Evolutionary conservation across 257 asterid genomes (phyloP), one percentile per base, ranked within the genome.

Genomic region (Nicotiana noctiflora): DNA sequence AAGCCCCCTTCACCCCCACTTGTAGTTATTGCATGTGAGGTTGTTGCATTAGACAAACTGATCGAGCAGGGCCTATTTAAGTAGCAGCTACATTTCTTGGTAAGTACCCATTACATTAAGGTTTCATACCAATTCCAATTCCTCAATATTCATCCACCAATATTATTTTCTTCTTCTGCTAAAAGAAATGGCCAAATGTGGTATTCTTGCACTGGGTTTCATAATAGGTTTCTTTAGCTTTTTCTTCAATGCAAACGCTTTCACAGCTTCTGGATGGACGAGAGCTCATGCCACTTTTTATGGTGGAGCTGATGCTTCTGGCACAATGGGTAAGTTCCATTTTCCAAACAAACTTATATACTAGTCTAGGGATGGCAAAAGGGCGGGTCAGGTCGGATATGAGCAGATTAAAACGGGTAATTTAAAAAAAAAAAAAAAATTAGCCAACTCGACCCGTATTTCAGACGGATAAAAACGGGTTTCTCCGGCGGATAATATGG

Each of bases 271-370:
- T 3, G 85, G 86, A 17, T 87, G 86, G 90, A 76, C 62, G 80
- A 81, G 76, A 40, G 90, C 90, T 29, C 86, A 83, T 49, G 88
- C 90, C 17, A 87, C 90, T n/a, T 87, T 87, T 53, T 84, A 87
- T 75, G 90, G 90, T 1, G 90, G 90, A 6, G 74, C 86, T 12
- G 90, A 87, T 79, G 90, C 90, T 17, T 84, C 88, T 31, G 90
- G 90, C 60, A 87, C 90, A 59, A 87, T 87, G 90, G 88, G 90
- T 87, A 78, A 80, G 86, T 65, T 4, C 46, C 46, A 40, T 40
- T 7, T 40, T 40, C 46, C 46, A 40, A 40, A 40, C 44, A 37
- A 37, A 37, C 29, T 27, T 27, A 27, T 2, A 27, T 27, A 27
- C 29, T 27, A 27, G 29, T 27, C 29, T 27, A 27, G 29, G 29